phyloP scores from a whole-genome alignment of 768 basidiomycete genomes.

The Pleurotus sapidus region DNA sequence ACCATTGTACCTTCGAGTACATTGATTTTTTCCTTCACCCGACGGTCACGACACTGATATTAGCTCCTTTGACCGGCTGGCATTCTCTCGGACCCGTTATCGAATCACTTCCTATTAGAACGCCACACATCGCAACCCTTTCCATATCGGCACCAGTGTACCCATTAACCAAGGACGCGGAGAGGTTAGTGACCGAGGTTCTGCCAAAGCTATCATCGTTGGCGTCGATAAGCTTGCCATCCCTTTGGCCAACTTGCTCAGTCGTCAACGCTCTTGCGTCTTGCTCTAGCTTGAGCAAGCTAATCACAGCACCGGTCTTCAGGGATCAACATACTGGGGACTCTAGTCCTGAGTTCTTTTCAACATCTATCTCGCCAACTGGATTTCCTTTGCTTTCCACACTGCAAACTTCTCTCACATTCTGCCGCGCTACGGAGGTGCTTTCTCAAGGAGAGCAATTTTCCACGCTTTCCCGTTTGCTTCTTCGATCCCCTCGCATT shows the following conservation, averaged over 20 bases:
- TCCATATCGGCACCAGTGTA: neutral
- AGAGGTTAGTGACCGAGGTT: neutral
- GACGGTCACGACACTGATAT: neutral
- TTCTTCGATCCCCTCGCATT: neutral
- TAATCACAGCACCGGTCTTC: neutral
- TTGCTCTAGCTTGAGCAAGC: neutral
- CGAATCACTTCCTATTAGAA: neutral
- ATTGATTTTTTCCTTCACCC: neutral
- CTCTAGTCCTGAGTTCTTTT: neutral
- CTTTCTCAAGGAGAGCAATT: neutral
- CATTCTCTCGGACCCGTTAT: neutral
- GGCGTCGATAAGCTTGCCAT: neutral
- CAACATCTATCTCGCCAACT: neutral
- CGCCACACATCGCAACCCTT: neutral
- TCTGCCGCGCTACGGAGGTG: neutral
- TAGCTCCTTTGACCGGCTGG: neutral
- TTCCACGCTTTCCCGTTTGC: neutral
- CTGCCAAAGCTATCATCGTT: neutral
- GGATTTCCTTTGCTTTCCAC: neutral
- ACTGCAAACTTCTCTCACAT: neutral
- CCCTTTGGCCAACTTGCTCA: neutral
- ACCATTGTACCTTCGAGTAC: too few relatives aligned
- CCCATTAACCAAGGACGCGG: neutral
- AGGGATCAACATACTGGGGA: neutral
- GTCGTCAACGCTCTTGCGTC: neutral